Percentiles rank a stretch among this genome's conserved stretches.
Conservation (phyloP, 2,329 filamentous ascomycete genomes). For the Phyllachora maydis region DNA sequence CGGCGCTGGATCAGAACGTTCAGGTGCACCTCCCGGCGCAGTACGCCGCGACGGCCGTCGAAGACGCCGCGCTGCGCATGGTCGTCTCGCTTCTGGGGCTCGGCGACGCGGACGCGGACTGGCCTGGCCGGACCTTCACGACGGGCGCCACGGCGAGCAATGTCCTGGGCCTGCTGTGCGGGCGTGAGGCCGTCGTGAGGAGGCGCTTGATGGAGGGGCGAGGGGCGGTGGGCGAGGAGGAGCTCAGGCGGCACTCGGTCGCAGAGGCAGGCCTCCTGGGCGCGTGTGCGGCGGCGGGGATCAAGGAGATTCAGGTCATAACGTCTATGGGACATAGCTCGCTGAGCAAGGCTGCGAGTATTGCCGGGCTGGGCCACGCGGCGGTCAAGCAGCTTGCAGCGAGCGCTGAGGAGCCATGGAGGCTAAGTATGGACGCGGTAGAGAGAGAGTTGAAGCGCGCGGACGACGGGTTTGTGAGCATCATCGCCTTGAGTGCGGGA, state of each 20-base stretch:
- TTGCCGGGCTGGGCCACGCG: constrained; percentile 57
- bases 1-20: constrained; percentile 64
- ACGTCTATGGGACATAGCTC: constrained; percentile 74
- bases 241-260: too few relatives aligned
- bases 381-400: constrained; percentile 40
- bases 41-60: constrained; percentile 55
- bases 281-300: constrained; percentile 41
- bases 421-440: constrained; percentile 45
- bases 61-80: constrained; percentile 50
- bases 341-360: constrained; percentile 60
- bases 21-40: constrained; percentile 63
- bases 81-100: constrained; percentile 47
- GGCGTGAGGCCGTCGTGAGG: constrained; percentile 40
- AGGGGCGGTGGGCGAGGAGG: constrained; percentile 7
- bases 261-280: constrained; percentile 49
- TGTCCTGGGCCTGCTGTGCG: constrained; percentile 51
- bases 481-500: constrained; percentile 64
- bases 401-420: constrained; percentile 37
- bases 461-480: constrained; percentile 43
- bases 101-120: constrained; percentile 35
- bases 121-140: constrained; percentile 33
- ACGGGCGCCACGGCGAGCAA: constrained; percentile 57
- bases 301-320: constrained; percentile 53
- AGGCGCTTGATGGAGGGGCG: constrained; percentile 10
- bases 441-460: constrained; percentile 32